These are phyloP conservation scores for Xanthoconium stramineum DNA, from an alignment of 768 basidiomycete species.

Conservation along the genomic window DNA sequence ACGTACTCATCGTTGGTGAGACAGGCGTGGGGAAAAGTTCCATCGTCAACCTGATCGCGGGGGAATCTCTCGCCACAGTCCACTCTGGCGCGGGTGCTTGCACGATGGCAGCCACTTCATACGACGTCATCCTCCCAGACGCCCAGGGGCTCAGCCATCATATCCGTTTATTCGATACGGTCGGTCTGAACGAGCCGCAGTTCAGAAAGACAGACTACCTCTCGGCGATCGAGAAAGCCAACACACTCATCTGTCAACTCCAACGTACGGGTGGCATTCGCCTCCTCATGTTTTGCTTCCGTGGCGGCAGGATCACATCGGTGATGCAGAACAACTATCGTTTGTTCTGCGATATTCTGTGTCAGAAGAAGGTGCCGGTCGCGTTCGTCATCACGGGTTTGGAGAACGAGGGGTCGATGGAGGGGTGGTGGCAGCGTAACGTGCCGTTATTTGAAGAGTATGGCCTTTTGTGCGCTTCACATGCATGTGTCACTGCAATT, in stretches of 20 bases:
- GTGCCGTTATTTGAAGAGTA: conserved; percentile 27
- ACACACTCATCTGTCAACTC: conserved; percentile 35
- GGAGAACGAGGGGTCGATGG: conserved; percentile 33
- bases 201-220: conserved; percentile 23
- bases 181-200: conserved; percentile 30
- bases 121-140: conserved; percentile 24
- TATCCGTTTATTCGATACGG: conserved; percentile 34
- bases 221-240: conserved; percentile 30
- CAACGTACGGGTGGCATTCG: conserved; percentile 29
- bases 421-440: conserved; percentile 35
- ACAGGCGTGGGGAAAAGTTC: conserved; percentile 39
- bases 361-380: conserved; percentile 30
- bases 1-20: conserved; percentile 36
- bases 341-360: conserved; percentile 29
- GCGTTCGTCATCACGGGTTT: conserved; percentile 31
- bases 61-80: conserved; percentile 22
- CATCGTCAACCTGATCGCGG: conserved; percentile 38
- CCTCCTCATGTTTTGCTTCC: conserved; percentile 34
- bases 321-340: conserved; percentile 31
- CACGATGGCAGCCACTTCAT: conserved; percentile 32
- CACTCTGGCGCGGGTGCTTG: conserved; percentile 34
- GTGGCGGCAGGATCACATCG: conserved; percentile 30
- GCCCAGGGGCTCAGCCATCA: conserved; percentile 14
- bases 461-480: conserved; percentile 25
- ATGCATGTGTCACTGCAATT: conserved; percentile 40